A percentile compares a stretch with the other conserved stretches of the same genome.
Conservation (phyloP, 495 filamentous ascomycete genomes). For the Podospora bellae-mahoneyi region DNA sequence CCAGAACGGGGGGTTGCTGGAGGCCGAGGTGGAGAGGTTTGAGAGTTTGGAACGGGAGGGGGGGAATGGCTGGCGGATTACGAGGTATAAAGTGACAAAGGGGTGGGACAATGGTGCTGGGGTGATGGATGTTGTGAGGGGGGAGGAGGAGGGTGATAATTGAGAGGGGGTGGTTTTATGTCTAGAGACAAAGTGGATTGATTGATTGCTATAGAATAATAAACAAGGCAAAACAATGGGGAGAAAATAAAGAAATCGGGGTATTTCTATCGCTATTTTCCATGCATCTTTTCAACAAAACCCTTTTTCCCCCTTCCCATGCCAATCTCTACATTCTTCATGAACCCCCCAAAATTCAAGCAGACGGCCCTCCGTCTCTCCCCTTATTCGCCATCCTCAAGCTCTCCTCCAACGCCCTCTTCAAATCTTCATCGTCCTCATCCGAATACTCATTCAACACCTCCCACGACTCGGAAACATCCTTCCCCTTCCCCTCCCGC, state of each 20-base stretch:
- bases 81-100: constrained; percentile 20
- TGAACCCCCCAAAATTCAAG: background rate
- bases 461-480: constrained; percentile 1
- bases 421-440: constrained; percentile 46
- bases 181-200: background rate
- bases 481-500: constrained; percentile 17
- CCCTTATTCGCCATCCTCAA: constrained; percentile 27
- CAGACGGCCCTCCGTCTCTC: background rate
- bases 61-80: constrained; percentile 33
- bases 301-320: background rate
- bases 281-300: background rate
- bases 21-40: constrained; percentile 25
- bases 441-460: constrained; percentile 24
- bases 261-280: background rate
- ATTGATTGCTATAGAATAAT: background rate
- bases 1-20: constrained; percentile 27
- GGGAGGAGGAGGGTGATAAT: background rate
- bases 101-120: constrained; percentile 12
- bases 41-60: constrained; percentile 27
- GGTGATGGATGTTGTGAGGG: background rate
- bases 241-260: background rate
- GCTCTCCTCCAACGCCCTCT: constrained; percentile 47
- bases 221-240: background rate
- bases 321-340: background rate
- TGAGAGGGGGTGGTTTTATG: background rate